Conservation (phyloP, 2,329 filamentous ascomycete genomes). For the Sporothrix humicola region DNA sequence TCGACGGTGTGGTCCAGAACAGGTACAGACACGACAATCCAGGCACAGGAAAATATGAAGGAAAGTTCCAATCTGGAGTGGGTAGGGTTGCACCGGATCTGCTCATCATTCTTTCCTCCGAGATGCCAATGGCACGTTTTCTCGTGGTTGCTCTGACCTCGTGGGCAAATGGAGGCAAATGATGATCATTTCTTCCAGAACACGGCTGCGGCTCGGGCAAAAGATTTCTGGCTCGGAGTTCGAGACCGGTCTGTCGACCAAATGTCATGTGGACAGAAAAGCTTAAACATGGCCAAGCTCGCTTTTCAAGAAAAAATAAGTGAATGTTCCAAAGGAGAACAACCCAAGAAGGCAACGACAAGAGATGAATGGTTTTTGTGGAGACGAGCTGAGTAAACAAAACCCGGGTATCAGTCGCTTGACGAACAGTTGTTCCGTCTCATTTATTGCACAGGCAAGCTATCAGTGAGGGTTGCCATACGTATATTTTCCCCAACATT, state of each 20-base stretch:
- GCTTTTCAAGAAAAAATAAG: too few relatives aligned
- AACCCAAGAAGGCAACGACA: too few relatives aligned
- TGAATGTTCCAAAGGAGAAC: too few relatives aligned
- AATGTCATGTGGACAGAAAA: background rate
- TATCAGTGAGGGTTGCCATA: too few relatives aligned
- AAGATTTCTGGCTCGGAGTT: conserved; percentile 5
- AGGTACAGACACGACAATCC: background rate
- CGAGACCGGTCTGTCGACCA: background rate
- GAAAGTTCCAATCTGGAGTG: background rate
- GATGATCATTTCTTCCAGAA: background rate
- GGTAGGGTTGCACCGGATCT: conserved; percentile 1
- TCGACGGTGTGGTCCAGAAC: background rate
- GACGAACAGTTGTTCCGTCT: too few relatives aligned
- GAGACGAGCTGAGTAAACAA: too few relatives aligned
- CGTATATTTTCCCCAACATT: too few relatives aligned
- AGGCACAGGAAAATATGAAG: background rate
- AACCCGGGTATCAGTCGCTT: too few relatives aligned
- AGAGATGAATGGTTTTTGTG: too few relatives aligned
- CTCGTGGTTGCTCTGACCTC: background rate
- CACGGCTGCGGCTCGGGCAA: background rate
- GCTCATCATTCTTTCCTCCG: background rate
- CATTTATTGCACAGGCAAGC: too few relatives aligned
- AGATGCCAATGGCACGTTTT: background rate
- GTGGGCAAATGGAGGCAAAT: background rate
- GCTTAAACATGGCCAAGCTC: background rate